These are phyloP conservation scores for Massospora cicadina DNA, from an alignment of 371 early-diverging fungal species.

Conservation along the genomic window DNA sequence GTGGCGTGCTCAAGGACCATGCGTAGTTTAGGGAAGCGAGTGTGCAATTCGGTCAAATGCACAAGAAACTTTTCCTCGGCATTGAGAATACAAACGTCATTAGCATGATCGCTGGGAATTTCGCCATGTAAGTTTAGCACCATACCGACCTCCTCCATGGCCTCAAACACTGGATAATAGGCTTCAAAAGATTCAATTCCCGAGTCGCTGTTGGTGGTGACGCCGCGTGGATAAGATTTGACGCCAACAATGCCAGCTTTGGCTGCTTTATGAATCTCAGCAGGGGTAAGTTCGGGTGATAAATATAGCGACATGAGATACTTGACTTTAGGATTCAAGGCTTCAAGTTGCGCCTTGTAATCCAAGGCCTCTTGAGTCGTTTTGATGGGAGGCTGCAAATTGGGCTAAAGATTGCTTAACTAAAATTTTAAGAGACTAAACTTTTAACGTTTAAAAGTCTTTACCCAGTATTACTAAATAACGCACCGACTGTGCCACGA, in stretches of 20 bases:
- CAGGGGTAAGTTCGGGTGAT: slow-evolving; percentile 67
- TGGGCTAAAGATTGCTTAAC: slow-evolving; percentile 66
- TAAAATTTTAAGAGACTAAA: neutral
- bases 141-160: slow-evolving; percentile 88
- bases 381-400: slow-evolving; percentile 77
- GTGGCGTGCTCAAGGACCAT: slow-evolving; percentile 96
- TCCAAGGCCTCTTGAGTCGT: slow-evolving; percentile 69
- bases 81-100: slow-evolving; percentile 84
- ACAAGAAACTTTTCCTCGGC: slow-evolving; percentile 86
- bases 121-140: slow-evolving; percentile 94
- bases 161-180: slow-evolving; percentile 82
- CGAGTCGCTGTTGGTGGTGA: slow-evolving; percentile 90
- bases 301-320: slow-evolving; percentile 91
- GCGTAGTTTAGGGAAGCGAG: slow-evolving; percentile 75
- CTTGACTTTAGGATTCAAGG: slow-evolving; percentile 64
- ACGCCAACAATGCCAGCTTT: slow-evolving; percentile 79
- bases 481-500: neutral
- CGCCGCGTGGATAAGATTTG: slow-evolving; percentile 93
- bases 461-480: neutral
- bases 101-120: slow-evolving; percentile 64
- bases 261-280: slow-evolving; percentile 74
- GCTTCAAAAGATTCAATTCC: slow-evolving; percentile 80
- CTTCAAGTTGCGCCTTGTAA: slow-evolving; percentile 62
- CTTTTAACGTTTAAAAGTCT: neutral
- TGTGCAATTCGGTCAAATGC: slow-evolving; percentile 65